Conservation (phyloP, 2,329 filamentous ascomycete species). For the Fusarium virguliforme region DNA sequence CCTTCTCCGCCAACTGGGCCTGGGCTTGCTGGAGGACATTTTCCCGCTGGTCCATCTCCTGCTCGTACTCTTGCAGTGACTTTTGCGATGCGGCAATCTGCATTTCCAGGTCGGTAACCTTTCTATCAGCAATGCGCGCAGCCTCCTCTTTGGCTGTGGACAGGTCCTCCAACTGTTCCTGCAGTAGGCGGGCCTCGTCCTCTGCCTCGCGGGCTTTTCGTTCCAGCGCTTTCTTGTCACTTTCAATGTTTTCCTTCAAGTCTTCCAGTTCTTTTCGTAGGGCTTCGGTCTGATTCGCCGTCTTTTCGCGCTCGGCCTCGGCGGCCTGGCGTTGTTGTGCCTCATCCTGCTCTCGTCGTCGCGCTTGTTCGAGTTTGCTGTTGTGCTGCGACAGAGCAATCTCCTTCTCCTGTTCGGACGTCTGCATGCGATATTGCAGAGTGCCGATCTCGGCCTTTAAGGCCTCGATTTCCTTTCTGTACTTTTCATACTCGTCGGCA, state of each 20-base stretch:
- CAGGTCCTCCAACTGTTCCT: slow-evolving; percentile 87
- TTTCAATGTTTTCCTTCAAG: slow-evolving; percentile 65
- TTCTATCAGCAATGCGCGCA: slow-evolving; percentile 73
- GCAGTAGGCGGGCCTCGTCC: slow-evolving; percentile 80
- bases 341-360: slow-evolving; percentile 87
- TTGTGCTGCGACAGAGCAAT: slow-evolving; percentile 84
- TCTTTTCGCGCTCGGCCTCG: slow-evolving; percentile 69
- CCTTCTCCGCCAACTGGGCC: slow-evolving; percentile 77
- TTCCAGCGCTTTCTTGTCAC: slow-evolving; percentile 77
- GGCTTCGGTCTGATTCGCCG: slow-evolving; percentile 65
- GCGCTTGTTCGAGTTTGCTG: slow-evolving; percentile 85
- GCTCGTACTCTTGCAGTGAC: slow-evolving; percentile 71
- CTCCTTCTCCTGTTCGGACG: slow-evolving; percentile 89
- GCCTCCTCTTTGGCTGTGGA: slow-evolving; percentile 77
- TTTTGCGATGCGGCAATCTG: slow-evolving; percentile 65
- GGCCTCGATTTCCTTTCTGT: slow-evolving; percentile 76
- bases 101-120: slow-evolving; percentile 69
- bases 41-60: slow-evolving; percentile 71
- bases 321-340: slow-evolving; percentile 77
- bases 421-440: slow-evolving; percentile 89
- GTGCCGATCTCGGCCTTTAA: slow-evolving; percentile 92
- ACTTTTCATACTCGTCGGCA: slow-evolving; percentile 72
- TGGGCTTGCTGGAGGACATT: slow-evolving; percentile 73
- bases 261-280: slow-evolving; percentile 68
- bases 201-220: slow-evolving; percentile 79